Percentiles rank a stretch among this genome's conserved stretches.
Conservation (phyloP, 495 filamentous ascomycete genomes). For the Hyaloscypha variabilis region DNA sequence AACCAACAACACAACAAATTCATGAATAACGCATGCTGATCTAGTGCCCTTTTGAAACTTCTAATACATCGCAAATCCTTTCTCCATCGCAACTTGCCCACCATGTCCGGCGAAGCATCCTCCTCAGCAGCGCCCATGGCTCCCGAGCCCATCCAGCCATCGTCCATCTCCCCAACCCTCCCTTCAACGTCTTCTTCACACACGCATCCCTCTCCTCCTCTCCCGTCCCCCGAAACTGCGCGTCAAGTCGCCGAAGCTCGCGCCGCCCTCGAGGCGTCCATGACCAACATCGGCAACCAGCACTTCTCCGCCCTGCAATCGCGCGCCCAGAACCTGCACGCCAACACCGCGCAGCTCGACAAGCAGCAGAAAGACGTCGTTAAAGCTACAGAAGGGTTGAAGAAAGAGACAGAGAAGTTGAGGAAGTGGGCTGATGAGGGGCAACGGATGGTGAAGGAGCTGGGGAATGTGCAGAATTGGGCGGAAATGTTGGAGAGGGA, state of each 20-base stretch:
- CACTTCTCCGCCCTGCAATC: slow-evolving; percentile 70
- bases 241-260: slow-evolving; percentile 63
- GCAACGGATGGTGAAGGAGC: slow-evolving; percentile 78
- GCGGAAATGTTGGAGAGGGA: slow-evolving; percentile 95
- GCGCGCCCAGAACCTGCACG: slow-evolving; percentile 75
- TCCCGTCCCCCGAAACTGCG: slow-evolving; percentile 21
- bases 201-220: slow-evolving; percentile 9
- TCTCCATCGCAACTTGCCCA: neutral
- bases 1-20: neutral
- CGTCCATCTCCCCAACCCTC: slow-evolving; percentile 25
- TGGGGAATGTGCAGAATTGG: slow-evolving; percentile 98
- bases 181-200: slow-evolving; percentile 26
- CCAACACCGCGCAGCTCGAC: slow-evolving; percentile 67
- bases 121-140: neutral
- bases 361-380: slow-evolving; percentile 73
- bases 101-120: slow-evolving; percentile 17
- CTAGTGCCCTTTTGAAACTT: neutral
- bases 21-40: neutral
- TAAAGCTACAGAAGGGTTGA: slow-evolving; percentile 65
- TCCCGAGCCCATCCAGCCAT: neutral
- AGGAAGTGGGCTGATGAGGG: slow-evolving; percentile 68
- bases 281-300: slow-evolving; percentile 68
- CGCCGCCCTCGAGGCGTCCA: slow-evolving; percentile 75
- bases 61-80: neutral
- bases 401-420: slow-evolving; percentile 71